A percentile compares a stretch with the other conserved stretches of the same genome.
phyloP scores from a whole-genome alignment of 495 filamentous ascomycete species.

The Trichodelitschia bisporula region DNA sequence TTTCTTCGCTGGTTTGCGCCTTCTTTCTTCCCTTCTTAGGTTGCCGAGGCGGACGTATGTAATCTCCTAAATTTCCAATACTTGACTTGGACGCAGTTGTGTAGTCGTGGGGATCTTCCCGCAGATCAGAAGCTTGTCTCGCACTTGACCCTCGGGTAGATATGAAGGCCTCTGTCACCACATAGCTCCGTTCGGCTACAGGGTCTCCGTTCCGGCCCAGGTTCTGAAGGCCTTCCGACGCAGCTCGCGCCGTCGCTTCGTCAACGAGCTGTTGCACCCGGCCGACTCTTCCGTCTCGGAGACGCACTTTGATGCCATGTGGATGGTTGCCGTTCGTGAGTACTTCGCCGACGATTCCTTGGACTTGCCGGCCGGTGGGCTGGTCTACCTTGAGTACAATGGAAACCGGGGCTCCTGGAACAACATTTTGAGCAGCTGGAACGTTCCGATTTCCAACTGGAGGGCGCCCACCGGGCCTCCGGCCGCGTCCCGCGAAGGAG shows the following conservation, averaged over 20 bases:
- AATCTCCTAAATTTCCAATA: background rate
- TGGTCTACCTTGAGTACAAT: conserved; percentile 52
- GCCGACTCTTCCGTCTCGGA: conserved; percentile 40
- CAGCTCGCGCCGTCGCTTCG: conserved; percentile 6
- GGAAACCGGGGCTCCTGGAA: conserved; percentile 25
- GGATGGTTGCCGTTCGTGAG: conserved; percentile 47
- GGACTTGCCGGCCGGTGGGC: conserved; percentile 38
- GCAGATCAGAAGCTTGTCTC: background rate
- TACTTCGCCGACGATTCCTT: conserved; percentile 31
- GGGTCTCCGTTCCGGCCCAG: conserved; percentile 8
- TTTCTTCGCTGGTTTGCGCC: background rate
- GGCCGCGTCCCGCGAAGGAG: too few relatives aligned
- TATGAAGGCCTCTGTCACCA: background rate
- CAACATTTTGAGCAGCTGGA: too few relatives aligned
- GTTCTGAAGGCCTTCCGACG: conserved; percentile 5
- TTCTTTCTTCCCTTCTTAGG: conserved; percentile 2
- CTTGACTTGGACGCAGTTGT: background rate
- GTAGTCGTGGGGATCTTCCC: conserved; percentile 1
- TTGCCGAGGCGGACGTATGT: background rate
- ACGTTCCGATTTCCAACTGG: too few relatives aligned
- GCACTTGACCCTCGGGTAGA: conserved; percentile 1
- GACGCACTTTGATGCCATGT: conserved; percentile 51
- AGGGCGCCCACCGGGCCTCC: too few relatives aligned
- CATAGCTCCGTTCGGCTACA: background rate
- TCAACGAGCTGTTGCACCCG: conserved; percentile 31